Evolutionary conservation across 495 filamentous ascomycete genomes (phyloP).

Genomic region (Xylaria grammica): DNA sequence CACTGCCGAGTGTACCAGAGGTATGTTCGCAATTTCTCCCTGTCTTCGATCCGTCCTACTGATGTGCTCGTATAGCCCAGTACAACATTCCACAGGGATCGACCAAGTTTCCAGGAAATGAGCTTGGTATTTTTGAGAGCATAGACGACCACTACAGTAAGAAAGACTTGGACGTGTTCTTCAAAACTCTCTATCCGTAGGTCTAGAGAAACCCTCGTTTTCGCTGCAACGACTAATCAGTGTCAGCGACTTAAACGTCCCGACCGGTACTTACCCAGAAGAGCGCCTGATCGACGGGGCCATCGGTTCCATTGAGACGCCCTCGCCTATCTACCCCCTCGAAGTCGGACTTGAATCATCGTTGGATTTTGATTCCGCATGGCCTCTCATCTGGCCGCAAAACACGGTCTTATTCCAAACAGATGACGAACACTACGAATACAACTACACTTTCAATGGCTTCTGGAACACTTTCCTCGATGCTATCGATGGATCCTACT

Average conservation of each 20-base stretch:
- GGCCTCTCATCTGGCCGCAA: conserved; percentile 61
- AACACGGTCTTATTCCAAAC: conserved; percentile 63
- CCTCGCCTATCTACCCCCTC: conserved; percentile 30
- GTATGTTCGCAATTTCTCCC: conserved; percentile 20
- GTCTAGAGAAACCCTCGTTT: neutral
- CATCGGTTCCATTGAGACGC: conserved; percentile 26
- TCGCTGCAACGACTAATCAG: neutral
- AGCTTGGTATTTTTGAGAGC: conserved; percentile 42
- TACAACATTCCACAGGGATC: conserved; percentile 40
- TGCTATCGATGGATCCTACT: conserved; percentile 68
- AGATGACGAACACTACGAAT: conserved; percentile 58
- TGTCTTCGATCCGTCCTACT: neutral
- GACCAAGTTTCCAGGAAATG: conserved; percentile 35
- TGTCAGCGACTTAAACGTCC: conserved; percentile 33
- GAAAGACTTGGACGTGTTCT: conserved; percentile 65
- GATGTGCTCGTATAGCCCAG: conserved; percentile 26
- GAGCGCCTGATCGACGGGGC: conserved; percentile 35
- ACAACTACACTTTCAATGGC: conserved; percentile 46
- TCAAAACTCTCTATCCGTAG: conserved; percentile 50
- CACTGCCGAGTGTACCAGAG: conserved; percentile 39
- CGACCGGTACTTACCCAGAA: conserved; percentile 38
- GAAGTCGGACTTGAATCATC: conserved; percentile 35
- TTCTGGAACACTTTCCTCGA: conserved; percentile 50
- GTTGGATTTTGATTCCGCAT: conserved; percentile 44
- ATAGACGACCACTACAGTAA: conserved; percentile 50